Conservation (phyloP, 176 grass and related monocot species). For the Elaeis guineensis region DNA sequence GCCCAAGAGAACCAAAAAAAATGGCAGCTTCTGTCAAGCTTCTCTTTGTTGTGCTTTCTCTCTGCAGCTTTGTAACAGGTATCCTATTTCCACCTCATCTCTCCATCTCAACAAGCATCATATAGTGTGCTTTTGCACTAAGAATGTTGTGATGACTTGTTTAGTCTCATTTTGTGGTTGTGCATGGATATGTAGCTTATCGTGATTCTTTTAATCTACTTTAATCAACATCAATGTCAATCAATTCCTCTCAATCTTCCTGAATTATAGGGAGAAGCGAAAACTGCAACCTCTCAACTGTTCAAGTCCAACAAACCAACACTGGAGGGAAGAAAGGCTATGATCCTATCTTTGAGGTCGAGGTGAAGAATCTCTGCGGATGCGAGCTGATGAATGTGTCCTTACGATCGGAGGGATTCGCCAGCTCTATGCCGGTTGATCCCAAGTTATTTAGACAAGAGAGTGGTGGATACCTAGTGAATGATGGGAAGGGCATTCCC, state of each 20-base stretch:
- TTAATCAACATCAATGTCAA: background rate
- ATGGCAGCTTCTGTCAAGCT: slow-evolving; percentile 4
- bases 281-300: slow-evolving; percentile 25
- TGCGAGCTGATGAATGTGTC: slow-evolving; percentile 39
- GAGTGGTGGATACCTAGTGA: slow-evolving; percentile 34
- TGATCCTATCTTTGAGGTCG: slow-evolving; percentile 47
- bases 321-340: slow-evolving; percentile 6
- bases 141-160: slow-evolving; percentile 1
- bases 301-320: slow-evolving; percentile 48
- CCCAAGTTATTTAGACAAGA: slow-evolving; percentile 37
- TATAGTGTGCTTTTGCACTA: background rate
- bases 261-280: slow-evolving; percentile 14
- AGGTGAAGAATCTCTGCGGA: slow-evolving; percentile 51
- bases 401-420: slow-evolving; percentile 38
- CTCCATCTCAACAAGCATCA: background rate
- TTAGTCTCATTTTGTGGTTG: background rate
- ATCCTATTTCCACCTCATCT: background rate
- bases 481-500: slow-evolving; percentile 30
- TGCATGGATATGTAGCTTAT: background rate
- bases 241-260: background rate
- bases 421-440: slow-evolving; percentile 32
- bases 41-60: slow-evolving; percentile 5
- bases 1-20: background rate
- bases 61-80: slow-evolving; percentile 24
- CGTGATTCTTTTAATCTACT: background rate